Evolutionary conservation across 176 grass and related monocot genomes (phyloP).

Genomic region (Juncus inflexus): DNA sequence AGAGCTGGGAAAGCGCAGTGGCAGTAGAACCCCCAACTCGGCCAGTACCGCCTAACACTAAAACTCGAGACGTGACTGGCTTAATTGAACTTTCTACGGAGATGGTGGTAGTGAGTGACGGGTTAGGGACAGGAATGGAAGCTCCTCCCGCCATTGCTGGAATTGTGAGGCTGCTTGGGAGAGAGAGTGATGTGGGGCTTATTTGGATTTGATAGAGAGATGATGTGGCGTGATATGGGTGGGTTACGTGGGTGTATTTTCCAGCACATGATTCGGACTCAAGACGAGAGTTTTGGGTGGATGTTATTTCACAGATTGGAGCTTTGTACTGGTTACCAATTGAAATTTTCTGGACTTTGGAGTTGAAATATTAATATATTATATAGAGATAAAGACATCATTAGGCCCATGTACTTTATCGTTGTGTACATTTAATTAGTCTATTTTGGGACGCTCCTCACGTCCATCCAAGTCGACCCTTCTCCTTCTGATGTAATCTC

Average conservation of each 20-base stretch:
- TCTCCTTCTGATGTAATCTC: no score
- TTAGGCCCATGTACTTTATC: no score
- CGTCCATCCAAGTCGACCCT: no score
- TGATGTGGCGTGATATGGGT: slow-evolving; percentile 18
- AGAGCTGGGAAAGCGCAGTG: slow-evolving; percentile 65
- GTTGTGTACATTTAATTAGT: no score
- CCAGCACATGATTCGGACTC: slow-evolving; percentile 11
- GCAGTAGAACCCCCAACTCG: slow-evolving; percentile 87
- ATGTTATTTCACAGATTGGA: no score
- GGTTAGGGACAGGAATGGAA: slow-evolving; percentile 36
- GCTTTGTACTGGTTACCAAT: no score
- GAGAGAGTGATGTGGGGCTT: background rate
- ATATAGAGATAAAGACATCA: no score
- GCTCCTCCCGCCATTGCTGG: slow-evolving; percentile 35
- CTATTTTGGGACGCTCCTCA: no score
- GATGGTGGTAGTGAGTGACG: slow-evolving; percentile 25
- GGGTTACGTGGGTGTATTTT: slow-evolving; percentile 19
- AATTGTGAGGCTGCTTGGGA: background rate
- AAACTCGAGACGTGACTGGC: slow-evolving; percentile 41
- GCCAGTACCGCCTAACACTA: slow-evolving; percentile 73
- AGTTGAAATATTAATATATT: no score
- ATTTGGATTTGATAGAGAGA: slow-evolving; percentile 2
- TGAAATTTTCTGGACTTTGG: background rate
- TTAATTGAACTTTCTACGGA: slow-evolving; percentile 8
- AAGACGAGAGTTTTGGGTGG: no score